A percentile compares a stretch with the other conserved stretches of the same genome.
phyloP scores from a whole-genome alignment of 768 basidiomycete species.

The Gymnopilus junonius region DNA sequence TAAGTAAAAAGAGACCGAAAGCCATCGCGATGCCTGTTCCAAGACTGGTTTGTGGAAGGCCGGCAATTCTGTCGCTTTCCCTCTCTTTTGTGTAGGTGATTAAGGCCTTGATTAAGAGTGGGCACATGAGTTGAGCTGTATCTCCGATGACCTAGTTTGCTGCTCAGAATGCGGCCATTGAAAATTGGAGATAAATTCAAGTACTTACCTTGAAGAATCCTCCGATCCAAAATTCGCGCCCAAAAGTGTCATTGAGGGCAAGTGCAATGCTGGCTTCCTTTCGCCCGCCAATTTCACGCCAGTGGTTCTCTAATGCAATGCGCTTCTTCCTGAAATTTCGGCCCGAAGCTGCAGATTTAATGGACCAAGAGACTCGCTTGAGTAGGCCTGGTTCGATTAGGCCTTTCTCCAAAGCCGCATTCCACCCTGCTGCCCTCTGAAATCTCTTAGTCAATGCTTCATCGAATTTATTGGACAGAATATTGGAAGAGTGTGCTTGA shows the following conservation, averaged over 20 bases:
- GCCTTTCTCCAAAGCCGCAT: constrained; percentile 49
- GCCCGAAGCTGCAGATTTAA: constrained; percentile 32
- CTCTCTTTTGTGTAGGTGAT: constrained; percentile 62
- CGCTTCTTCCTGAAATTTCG: constrained; percentile 30
- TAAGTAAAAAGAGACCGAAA: constrained; percentile 53
- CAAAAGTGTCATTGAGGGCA: constrained; percentile 66
- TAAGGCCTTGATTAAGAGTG: constrained; percentile 63
- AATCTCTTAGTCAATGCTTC: constrained; percentile 55
- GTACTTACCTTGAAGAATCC: constrained; percentile 65
- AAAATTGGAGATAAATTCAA: not conserved
- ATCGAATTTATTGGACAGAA: constrained; percentile 58
- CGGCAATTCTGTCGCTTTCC: constrained; percentile 39
- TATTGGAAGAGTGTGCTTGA: constrained; percentile 48
- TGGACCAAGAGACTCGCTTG: constrained; percentile 44
- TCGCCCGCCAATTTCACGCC: constrained; percentile 49
- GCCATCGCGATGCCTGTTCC: constrained; percentile 66
- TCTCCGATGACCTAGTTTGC: constrained; percentile 58
- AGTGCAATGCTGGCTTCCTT: constrained; percentile 57
- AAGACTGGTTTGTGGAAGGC: constrained; percentile 39
- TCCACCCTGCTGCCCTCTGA: constrained; percentile 55
- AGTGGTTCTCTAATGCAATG: constrained; percentile 39
- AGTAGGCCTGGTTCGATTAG: constrained; percentile 43
- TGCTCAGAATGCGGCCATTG: constrained; percentile 8
- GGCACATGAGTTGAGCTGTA: constrained; percentile 63
- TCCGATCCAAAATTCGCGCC: constrained; percentile 62